Evolutionary conservation across 2,329 filamentous ascomycete species (phyloP), one percentile per base, ranked within the genome.

Genomic region (Trichoderma sp.): DNA sequence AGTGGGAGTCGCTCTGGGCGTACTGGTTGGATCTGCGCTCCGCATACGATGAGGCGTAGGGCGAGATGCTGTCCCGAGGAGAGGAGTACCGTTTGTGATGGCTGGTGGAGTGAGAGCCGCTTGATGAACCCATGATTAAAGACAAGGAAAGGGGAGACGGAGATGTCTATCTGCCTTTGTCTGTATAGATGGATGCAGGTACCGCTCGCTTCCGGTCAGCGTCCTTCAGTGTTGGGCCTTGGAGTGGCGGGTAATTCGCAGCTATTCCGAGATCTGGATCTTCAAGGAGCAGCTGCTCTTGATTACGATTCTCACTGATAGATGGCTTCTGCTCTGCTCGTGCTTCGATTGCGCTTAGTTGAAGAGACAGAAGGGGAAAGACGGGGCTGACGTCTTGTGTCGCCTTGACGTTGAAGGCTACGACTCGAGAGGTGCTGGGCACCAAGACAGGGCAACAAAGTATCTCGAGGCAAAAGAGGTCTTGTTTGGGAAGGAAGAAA

Each of bases 91-190:
- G 63, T 64, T 69, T 70, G 21, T 67, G 66, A 37, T 71, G 66
- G 56, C 70, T 71, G 47, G 56, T 67, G n/a, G 70, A 65, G 29
- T 71, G 65, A 40, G 71, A 70, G 55, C 69, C 70, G 31, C 71
- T 70, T 49, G 70, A 69, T 21, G 72, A 70, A 49, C 71, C 73
- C 73, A 74, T 74, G 60, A 64, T 72, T 55, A 49, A 47, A 37
- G 8, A 21, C 19, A 61, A 52, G 8, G 8, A 21, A 47, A 52
- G 59, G 43, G 52, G 8, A 56, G 35, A 43, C 7, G 19, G 3
- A 8, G 40, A n/a, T 43, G 19, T 10, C 6, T 63, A 47, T 31
- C 52, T 66, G 27, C 52, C 33, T 57, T 19, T 35, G 53, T 63
- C 16, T n/a, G 53, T 64, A 57, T 59, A 59, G 55, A 64, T 37